Conservation (phyloP, 1,284 basidiomycete genomes). For the Ceratobasidium sp. region DNA sequence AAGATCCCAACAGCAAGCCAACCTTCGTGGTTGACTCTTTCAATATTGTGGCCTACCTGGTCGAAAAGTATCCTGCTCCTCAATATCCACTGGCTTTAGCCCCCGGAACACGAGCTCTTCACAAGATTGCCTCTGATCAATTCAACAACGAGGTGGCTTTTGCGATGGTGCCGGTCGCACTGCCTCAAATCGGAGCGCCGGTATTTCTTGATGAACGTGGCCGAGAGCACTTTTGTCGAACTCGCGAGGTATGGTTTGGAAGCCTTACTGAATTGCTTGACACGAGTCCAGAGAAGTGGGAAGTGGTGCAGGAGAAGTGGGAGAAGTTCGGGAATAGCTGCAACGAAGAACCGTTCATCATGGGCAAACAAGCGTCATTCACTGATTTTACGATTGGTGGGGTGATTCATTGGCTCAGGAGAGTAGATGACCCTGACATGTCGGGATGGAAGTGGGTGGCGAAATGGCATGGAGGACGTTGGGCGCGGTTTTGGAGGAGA, state of each 20-base stretch:
- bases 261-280: not conserved
- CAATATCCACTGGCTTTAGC: constrained; percentile 19
- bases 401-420: not conserved
- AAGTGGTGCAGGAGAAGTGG: not conserved
- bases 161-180: constrained; percentile 20
- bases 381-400: constrained; percentile 1
- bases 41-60: constrained; percentile 38
- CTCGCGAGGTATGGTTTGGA: constrained; percentile 11
- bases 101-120: constrained; percentile 21
- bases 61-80: constrained; percentile 33
- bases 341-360: constrained; percentile 1
- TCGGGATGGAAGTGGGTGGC: constrained; percentile 5
- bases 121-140: constrained; percentile 26
- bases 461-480: constrained; percentile 5
- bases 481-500: constrained; percentile 1
- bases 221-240: constrained; percentile 19
- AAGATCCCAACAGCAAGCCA: constrained; percentile 16
- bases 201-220: constrained; percentile 40
- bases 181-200: constrained; percentile 8
- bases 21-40: constrained; percentile 36
- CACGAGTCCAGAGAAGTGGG: constrained; percentile 1
- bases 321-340: constrained; percentile 1
- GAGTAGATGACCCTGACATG: constrained; percentile 2
- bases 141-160: constrained; percentile 23
- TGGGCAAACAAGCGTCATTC: constrained; percentile 7